Evolutionary conservation across 139 green algal genomes (phyloP), one percentile per base, ranked within the genome.

Genomic region (Medakamo hakoo): DNA sequence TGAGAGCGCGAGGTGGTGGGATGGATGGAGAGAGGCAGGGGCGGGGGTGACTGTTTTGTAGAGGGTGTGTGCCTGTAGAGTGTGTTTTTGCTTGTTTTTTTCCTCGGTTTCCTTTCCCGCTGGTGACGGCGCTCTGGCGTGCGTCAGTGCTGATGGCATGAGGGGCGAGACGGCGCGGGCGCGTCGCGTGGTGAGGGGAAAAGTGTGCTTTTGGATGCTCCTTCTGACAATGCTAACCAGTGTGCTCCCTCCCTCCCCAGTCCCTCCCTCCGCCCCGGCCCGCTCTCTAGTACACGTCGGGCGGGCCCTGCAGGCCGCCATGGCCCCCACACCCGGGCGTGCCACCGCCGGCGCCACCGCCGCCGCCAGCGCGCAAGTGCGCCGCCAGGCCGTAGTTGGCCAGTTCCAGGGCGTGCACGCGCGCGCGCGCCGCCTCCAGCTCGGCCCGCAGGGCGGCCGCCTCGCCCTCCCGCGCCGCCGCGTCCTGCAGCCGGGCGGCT

Each of bases 331-430:
- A 27, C 9, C 61, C 48, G 25, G 73, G 66, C 2, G 79, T 82
- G 18, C 84, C 84, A n/a, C n/a, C n/a, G n/a, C n/a, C n/a, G n/a
- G n/a, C n/a, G n/a, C n/a, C n/a, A n/a, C n/a, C n/a, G n/a, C n/a
- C n/a, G n/a, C n/a, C n/a, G n/a, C n/a, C n/a, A 60, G 81, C 76
- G 20, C 77, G 77, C 32, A 93, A 71, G 73, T 93, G 85, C 66
- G 90, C 62, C 22, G 75, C 63, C 27, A 93, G 68, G 1, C 72
- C 82, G 65, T 89, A 93, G 68, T 93, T 91, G 66, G 66, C 77
- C n/a, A 90, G 55, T 67, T 93, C 82, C 60, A 88, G 66, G 4
- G 63, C 56, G 4, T 80, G 75, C 30, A 84, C 52, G 29, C 76
- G 73, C 67, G 86, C 71, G 66, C 87, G 78, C 22, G 77, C 78